phyloP scores from a whole-genome alignment of 306 rosid genomes.

The Nissolia schottii region DNA sequence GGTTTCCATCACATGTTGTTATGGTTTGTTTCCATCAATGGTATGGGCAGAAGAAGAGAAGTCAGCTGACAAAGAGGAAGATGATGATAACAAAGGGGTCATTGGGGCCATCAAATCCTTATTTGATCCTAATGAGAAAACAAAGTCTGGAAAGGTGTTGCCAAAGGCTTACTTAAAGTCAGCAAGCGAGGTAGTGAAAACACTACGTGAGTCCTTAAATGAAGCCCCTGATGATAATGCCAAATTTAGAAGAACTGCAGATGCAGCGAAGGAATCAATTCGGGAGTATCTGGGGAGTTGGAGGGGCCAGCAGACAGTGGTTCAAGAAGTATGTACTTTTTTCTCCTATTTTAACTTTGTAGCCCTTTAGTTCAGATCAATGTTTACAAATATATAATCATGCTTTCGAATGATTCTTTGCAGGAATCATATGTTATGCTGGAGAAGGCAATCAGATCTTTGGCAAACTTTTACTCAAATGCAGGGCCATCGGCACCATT shows the following conservation, averaged over 20 bases:
- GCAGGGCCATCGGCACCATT: conserved; percentile 88
- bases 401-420: conserved; percentile 26
- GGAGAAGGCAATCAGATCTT: conserved; percentile 78
- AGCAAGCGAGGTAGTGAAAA: conserved; percentile 78
- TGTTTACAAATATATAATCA: conserved; percentile 2
- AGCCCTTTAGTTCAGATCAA: not conserved
- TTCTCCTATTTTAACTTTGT: not conserved
- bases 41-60: conserved; percentile 61
- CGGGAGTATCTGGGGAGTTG: conserved; percentile 77
- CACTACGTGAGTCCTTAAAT: conserved; percentile 70
- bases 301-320: conserved; percentile 64
- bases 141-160: conserved; percentile 73
- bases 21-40: conserved; percentile 34
- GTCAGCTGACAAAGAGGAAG: conserved; percentile 40
- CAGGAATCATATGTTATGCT: conserved; percentile 75
- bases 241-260: conserved; percentile 88
- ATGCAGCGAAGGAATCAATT: conserved; percentile 84
- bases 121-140: conserved; percentile 64
- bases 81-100: conserved; percentile 48
- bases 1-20: conserved; percentile 37
- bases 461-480: conserved; percentile 78
- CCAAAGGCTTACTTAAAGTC: conserved; percentile 86
- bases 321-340: conserved; percentile 56
- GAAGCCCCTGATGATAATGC: conserved; percentile 60
- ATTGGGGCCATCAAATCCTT: conserved; percentile 62